Conservation (phyloP, 176 grass and related monocot species). For the Avena atlantica region DNA sequence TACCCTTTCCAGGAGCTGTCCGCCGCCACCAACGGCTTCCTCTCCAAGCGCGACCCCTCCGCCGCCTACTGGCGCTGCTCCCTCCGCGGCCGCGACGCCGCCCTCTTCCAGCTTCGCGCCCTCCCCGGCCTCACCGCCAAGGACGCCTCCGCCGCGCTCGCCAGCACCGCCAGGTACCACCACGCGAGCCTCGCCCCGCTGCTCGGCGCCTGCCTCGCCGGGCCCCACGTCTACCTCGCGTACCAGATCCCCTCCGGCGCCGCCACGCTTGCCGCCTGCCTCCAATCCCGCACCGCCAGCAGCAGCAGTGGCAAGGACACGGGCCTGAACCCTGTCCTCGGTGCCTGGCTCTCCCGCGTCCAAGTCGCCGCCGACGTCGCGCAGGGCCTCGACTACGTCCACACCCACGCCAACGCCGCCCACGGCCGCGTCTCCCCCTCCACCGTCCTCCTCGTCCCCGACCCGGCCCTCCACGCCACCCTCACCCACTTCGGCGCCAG, state of each 20-base stretch:
- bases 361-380: conserved; percentile 69
- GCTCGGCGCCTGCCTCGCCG: conserved; percentile 68
- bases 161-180: conserved; percentile 48
- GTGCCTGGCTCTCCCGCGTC: conserved; percentile 58
- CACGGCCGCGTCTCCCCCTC: conserved; percentile 62
- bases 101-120: conserved; percentile 57
- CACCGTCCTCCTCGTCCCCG: conserved; percentile 48
- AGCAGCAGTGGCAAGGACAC: conserved; percentile 25
- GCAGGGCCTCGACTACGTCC: conserved; percentile 69
- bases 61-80: conserved; percentile 62
- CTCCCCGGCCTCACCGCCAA: background rate
- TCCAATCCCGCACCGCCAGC: background rate
- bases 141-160: conserved; percentile 37
- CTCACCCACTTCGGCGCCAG: conserved; percentile 68
- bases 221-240: conserved; percentile 67
- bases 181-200: conserved; percentile 64
- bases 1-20: conserved; percentile 73
- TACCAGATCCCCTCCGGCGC: conserved; percentile 51
- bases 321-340: conserved; percentile 21
- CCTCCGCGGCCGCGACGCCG: conserved; percentile 56
- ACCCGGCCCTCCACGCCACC: conserved; percentile 44
- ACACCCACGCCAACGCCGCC: conserved; percentile 53
- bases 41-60: conserved; percentile 55
- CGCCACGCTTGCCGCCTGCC: conserved; percentile 60
- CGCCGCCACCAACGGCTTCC: conserved; percentile 77